Evolutionary conservation across 139 green algal genomes (phyloP), one percentile per base, ranked within the genome.

Genomic region (Pycnococcus provasolii): DNA sequence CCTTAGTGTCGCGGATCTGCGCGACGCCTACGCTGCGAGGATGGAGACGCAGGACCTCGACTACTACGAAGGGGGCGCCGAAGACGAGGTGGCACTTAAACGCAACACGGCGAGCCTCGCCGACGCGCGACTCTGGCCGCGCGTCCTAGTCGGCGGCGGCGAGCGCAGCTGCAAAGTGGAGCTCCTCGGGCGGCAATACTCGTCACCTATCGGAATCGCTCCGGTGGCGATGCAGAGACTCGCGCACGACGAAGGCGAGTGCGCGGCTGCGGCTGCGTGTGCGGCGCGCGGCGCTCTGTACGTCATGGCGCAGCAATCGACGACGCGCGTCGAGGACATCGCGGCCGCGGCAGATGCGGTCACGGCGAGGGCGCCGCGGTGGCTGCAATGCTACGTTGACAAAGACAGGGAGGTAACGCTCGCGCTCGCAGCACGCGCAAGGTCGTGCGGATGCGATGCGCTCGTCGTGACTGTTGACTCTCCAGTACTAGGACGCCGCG

Each of bases 401-500:
- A 86, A 77, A 47, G 68, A 88, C 64, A 71, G 87, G 5, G 70
- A 82, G 0, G 77, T 90, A 1, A 84, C 82, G 0, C 48, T 59
- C 15, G 13, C 58, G 1, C 86, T 92, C 67, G 81, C 94, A 58
- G 60, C 64, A 1, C 63, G 80, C 58, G 90, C 86, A 2, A 78
- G 87, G 64, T 59, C 43, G 4, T 63, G 78, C 6, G 87, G 89
- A 0, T 95, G 85, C 77, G 80, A 72, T n/a, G 86, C 81, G 4
- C 58, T 96, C 6, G 74, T 94, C 26, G 73, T 96, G 8, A 96
- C 90, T 0, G 90, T 96, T 45, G 90, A 96, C 61, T 88, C 84
- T 13, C 89, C 83, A 4, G 60, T 75, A 3, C 78, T 95, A 44
- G 86, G 81, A 5, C 71, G 74, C 37, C 66, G 88, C 4, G 84